Evolutionary conservation across 805 yeast species (phyloP).

Genomic region (Citeromyces nyonsensis): DNA sequence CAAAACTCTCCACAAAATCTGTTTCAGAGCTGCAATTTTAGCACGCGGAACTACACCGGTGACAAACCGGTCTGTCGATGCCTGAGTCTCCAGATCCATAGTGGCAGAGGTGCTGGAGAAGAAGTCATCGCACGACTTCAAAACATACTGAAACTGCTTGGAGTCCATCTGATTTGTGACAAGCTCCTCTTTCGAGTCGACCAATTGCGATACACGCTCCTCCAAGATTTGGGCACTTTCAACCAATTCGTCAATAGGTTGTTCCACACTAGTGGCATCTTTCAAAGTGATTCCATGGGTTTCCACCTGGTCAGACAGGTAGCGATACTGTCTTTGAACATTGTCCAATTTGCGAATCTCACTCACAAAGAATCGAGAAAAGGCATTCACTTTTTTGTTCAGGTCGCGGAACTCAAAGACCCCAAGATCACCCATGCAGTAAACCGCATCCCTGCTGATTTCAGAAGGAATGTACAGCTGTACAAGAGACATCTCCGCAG

Average conservation of each 20-base stretch:
- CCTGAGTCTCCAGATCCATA: constrained; percentile 16
- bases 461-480: constrained; percentile 89
- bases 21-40: constrained; percentile 57
- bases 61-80: constrained; percentile 28
- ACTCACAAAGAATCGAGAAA: constrained; percentile 82
- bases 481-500: constrained; percentile 94
- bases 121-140: constrained; percentile 31
- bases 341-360: constrained; percentile 78
- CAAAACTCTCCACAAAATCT: constrained; percentile 80
- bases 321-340: constrained; percentile 72
- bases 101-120: constrained; percentile 13
- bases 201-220: constrained; percentile 56
- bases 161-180: constrained; percentile 46
- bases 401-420: constrained; percentile 80
- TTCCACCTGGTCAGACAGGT: constrained; percentile 30
- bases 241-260: constrained; percentile 47
- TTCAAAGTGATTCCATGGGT: constrained; percentile 14
- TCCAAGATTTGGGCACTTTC: constrained; percentile 55
- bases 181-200: constrained; percentile 51
- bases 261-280: constrained; percentile 20
- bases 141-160: constrained; percentile 56
- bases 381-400: constrained; percentile 64
- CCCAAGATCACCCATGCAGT: constrained; percentile 77
- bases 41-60: constrained; percentile 74
- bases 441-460: constrained; percentile 73